Evolutionary conservation across 2,329 filamentous ascomycete species (phyloP).

Genomic region (Talaromyces pinophilus): DNA sequence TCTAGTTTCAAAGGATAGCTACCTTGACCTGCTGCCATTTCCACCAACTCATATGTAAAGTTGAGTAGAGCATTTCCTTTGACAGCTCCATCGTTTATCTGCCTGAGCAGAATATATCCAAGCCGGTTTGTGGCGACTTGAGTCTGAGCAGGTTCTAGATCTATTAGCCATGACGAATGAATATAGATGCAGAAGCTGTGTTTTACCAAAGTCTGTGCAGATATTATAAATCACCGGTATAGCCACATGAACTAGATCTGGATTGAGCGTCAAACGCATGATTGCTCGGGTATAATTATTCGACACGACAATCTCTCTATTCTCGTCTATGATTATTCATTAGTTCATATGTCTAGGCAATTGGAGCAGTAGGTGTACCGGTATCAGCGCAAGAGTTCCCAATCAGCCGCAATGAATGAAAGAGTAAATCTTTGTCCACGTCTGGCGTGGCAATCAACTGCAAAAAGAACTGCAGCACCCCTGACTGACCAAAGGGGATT

Average conservation of each 20-base stretch:
- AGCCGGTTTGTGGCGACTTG: slow-evolving; percentile 41
- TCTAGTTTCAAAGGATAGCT: slow-evolving; percentile 3
- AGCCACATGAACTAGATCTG: slow-evolving; percentile 41
- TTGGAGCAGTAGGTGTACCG: slow-evolving; percentile 29
- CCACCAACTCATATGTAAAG: slow-evolving; percentile 45
- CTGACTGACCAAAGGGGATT: slow-evolving; percentile 40
- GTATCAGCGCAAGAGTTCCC: slow-evolving; percentile 51
- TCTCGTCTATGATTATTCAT: slow-evolving; percentile 40
- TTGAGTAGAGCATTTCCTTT: slow-evolving; percentile 37
- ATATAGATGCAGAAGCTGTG: neutral
- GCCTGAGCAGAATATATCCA: slow-evolving; percentile 40
- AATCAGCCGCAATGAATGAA: slow-evolving; percentile 46
- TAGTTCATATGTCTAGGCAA: slow-evolving; percentile 14
- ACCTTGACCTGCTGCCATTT: slow-evolving; percentile 45
- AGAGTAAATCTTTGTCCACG: slow-evolving; percentile 35
- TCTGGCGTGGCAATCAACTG: slow-evolving; percentile 37
- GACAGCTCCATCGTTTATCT: slow-evolving; percentile 38
- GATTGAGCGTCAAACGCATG: slow-evolving; percentile 38
- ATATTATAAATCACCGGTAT: slow-evolving; percentile 51
- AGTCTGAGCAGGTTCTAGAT: slow-evolving; percentile 42
- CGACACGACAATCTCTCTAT: slow-evolving; percentile 43
- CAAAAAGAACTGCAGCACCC: slow-evolving; percentile 47
- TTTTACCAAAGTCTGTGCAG: slow-evolving; percentile 47
- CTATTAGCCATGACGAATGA: slow-evolving; percentile 26
- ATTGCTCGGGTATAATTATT: slow-evolving; percentile 43